Evolutionary conservation across 306 rosid genomes (phyloP), one percentile per base, ranked within the genome.

Genomic region (Medicago arabica): DNA sequence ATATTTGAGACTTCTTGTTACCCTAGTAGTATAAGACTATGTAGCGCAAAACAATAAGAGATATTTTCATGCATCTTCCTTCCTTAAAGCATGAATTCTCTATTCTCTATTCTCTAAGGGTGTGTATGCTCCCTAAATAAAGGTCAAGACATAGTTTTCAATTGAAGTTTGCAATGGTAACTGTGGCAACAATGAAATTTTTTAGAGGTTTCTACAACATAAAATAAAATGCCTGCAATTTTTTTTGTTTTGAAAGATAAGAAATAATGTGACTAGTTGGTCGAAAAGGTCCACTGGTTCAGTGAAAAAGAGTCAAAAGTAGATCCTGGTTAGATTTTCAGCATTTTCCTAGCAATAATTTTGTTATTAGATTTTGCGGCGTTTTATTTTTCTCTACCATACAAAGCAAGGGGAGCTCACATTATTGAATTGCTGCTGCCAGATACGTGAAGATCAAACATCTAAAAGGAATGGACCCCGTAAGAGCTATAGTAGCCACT

Each of bases 381-480:
- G 18, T 54, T 54, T 54, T 54, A 18, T 17, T 54, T 18, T 54
- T 54, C 60, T 54, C 13, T 18, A 7, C 12, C 12, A 11, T 28
- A 1, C 17, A 53, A 54, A 12, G 25, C 11, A 53, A 51, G 25
- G 28, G 60, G 28, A 21, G 28, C 9, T 54, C 31, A 7, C 60
- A 54, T 54, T 54, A 54, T 54, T 54, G 60, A 54, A 21, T 18
- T 54, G 7, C 28, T 5, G 23, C 60, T 54, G 14, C 28, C 60
- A 54, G 60, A 54, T 54, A 18, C 60, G 12, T 9, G 60, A 54
- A 54, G 31, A 54, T 54, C 60, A 54, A 54, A 54, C 6, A n/a
- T 51, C 23, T 54, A 54, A 54, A 8, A 54, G 60, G 25, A 54
- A 54, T 54, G 60, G 60, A 54, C 60, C 60, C 60, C 49, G 49